Evolutionary conservation across 768 basidiomycete species (phyloP).

Genomic region (Tephrocybe sp.): DNA sequence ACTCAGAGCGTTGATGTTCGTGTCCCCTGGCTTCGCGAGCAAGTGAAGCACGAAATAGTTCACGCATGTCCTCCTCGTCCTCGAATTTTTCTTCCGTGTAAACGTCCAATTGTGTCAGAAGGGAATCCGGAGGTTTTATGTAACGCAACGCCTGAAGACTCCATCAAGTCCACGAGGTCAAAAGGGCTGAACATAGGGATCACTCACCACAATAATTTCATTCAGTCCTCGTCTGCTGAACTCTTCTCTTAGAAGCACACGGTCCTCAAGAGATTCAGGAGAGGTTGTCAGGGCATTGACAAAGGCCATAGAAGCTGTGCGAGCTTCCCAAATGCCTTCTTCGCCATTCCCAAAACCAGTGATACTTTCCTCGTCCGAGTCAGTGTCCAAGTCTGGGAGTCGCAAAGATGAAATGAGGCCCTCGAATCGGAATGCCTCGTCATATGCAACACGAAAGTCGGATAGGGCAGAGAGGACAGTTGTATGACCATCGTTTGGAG

Average conservation of each 20-base stretch:
- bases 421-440: slow-evolving; percentile 81
- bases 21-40: slow-evolving; percentile 25
- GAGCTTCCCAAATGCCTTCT: slow-evolving; percentile 79
- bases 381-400: slow-evolving; percentile 45
- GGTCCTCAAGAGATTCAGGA: slow-evolving; percentile 75
- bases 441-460: slow-evolving; percentile 70
- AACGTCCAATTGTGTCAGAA: slow-evolving; percentile 79
- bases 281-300: slow-evolving; percentile 79
- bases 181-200: not conserved
- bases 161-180: not conserved
- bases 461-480: slow-evolving; percentile 77
- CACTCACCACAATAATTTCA: slow-evolving; percentile 78
- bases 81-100: slow-evolving; percentile 90
- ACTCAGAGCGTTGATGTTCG: slow-evolving; percentile 43
- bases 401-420: slow-evolving; percentile 65
- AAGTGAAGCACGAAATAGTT: slow-evolving; percentile 47
- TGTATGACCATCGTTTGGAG: slow-evolving; percentile 67
- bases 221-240: slow-evolving; percentile 79
- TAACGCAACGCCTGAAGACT: slow-evolving; percentile 11
- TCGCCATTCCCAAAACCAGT: slow-evolving; percentile 48
- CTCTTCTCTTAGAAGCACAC: slow-evolving; percentile 81
- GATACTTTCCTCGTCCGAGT: slow-evolving; percentile 30
- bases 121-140: slow-evolving; percentile 29
- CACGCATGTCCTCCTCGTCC: slow-evolving; percentile 83
- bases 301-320: slow-evolving; percentile 73